Evolutionary conservation across 495 filamentous ascomycete species (phyloP).

Genomic region (Immersiella caudata): DNA sequence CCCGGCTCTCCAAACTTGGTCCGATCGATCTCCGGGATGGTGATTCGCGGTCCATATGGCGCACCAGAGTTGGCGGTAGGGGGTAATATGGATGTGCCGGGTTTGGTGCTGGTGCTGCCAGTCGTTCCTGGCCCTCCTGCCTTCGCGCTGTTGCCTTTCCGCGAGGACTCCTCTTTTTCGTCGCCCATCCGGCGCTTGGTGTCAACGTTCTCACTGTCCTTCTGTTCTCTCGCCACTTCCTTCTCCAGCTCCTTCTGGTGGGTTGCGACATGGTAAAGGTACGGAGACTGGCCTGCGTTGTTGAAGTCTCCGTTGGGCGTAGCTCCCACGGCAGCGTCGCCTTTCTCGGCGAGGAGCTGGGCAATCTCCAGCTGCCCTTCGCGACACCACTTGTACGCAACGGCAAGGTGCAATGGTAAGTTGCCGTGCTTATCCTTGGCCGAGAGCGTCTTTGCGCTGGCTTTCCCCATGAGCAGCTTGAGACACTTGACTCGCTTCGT

Average conservation of each 20-base stretch:
- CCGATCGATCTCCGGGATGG: not conserved
- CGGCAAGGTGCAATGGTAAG: not conserved
- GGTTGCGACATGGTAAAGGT: constrained; percentile 26
- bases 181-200: not conserved
- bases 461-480: not conserved
- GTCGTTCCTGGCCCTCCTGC: not conserved
- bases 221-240: constrained; percentile 5
- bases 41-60: not conserved
- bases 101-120: not conserved
- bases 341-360: not conserved
- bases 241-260: not conserved
- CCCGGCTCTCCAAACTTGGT: not conserved
- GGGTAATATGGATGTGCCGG: not conserved
- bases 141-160: not conserved
- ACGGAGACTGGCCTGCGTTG: constrained; percentile 27
- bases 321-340: constrained; percentile 14
- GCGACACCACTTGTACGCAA: not conserved
- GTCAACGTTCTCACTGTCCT: not conserved
- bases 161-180: not conserved
- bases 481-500: not conserved
- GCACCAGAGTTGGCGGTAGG: not conserved
- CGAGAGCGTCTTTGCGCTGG: not conserved
- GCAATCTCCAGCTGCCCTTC: not conserved
- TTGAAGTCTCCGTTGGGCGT: constrained; percentile 26
- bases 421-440: not conserved